Conservation (phyloP, 345 rosid genomes). For the Melaleuca alternifolia region DNA sequence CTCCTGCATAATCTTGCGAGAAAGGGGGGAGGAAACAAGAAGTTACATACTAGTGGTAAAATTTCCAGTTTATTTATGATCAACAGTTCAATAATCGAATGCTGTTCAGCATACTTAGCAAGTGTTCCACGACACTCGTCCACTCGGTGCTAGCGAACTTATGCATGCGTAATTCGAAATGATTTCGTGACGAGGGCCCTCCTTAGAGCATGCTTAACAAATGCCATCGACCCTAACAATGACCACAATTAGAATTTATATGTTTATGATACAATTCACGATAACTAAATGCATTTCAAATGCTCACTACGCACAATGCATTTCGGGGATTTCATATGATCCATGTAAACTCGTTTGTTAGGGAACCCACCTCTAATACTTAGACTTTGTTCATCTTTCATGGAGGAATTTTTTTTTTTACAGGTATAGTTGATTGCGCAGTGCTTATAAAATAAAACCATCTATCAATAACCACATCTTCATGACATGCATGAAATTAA, state of each 20-base stretch:
- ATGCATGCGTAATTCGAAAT: too few species aligned
- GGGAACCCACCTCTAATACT: neutral
- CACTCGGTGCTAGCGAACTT: neutral
- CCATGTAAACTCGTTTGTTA: neutral
- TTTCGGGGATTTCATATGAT: neutral
- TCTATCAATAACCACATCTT: too few species aligned
- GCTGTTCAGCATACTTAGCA: neutral
- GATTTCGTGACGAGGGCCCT: too few species aligned
- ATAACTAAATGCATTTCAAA: neutral
- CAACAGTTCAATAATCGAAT: neutral
- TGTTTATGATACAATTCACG: neutral
- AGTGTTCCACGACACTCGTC: neutral
- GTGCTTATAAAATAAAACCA: too few species aligned
- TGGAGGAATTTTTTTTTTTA: too few species aligned
- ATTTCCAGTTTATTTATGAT: neutral
- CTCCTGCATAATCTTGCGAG: neutral
- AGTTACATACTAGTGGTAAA: neutral
- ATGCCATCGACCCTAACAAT: neutral
- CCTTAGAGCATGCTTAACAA: neutral
- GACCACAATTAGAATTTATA: neutral
- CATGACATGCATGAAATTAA: too few species aligned
- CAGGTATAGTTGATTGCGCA: too few species aligned
- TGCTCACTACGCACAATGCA: neutral
- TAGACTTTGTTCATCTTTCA: too few species aligned
- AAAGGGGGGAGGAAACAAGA: neutral